These are phyloP conservation scores for Phaeotremella fagi DNA, from an alignment of 768 basidiomycete species.

Conservation along the genomic window DNA sequence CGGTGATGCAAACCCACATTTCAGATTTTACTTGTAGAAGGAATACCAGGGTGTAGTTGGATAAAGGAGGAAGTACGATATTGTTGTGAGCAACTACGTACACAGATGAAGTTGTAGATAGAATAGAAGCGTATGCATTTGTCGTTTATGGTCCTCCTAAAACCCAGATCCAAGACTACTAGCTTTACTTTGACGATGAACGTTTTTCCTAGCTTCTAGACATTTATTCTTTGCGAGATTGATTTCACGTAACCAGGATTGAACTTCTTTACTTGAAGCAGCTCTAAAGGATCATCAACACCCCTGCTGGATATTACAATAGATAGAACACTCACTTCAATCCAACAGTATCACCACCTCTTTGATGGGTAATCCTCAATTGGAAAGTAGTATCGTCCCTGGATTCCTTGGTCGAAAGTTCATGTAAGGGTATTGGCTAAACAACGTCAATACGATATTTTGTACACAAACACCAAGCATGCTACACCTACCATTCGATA, in stretches of 20 bases:
- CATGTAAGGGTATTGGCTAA: slow-evolving; percentile 59
- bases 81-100: neutral
- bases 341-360: slow-evolving; percentile 66
- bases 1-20: slow-evolving; percentile 33
- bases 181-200: neutral
- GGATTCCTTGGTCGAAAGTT: slow-evolving; percentile 27
- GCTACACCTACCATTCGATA: slow-evolving; percentile 69
- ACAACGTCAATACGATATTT: slow-evolving; percentile 1
- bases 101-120: too few species aligned
- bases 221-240: neutral
- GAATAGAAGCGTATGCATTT: too few species aligned
- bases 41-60: neutral
- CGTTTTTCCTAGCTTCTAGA: neutral
- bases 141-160: too few species aligned
- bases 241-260: neutral
- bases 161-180: neutral
- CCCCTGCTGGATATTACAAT: neutral
- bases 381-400: slow-evolving; percentile 53
- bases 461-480: neutral
- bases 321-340: slow-evolving; percentile 30
- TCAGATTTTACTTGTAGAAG: slow-evolving; percentile 12
- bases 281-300: neutral
- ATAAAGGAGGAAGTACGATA: neutral
- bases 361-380: slow-evolving; percentile 62
- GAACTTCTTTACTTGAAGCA: neutral